These are phyloP conservation scores for Sphaerulina musiva DNA, from an alignment of 2,329 filamentous ascomycete genomes.

Conservation along the genomic window DNA sequence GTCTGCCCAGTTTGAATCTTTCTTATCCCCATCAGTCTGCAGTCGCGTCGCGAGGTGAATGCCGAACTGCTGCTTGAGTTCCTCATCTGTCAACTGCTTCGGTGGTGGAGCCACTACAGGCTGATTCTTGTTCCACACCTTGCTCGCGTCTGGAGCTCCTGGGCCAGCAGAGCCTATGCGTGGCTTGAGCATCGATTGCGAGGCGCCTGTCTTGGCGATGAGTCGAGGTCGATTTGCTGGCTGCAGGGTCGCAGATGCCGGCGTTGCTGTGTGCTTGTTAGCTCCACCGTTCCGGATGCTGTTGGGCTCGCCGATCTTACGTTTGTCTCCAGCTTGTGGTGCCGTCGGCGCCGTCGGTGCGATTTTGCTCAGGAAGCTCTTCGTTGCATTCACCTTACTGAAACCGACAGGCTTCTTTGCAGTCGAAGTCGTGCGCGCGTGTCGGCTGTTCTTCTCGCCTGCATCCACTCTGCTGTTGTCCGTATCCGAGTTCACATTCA, in stretches of 20 bases:
- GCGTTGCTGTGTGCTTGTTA: conserved; percentile 37
- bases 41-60: conserved; percentile 78
- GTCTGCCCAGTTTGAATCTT: conserved; percentile 80
- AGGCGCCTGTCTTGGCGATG: conserved; percentile 65
- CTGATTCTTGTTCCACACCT: conserved; percentile 85
- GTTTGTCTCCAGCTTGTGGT: conserved; percentile 49
- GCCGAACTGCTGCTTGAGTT: conserved; percentile 74
- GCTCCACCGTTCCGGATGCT: not conserved
- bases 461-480: conserved; percentile 59
- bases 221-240: conserved; percentile 56
- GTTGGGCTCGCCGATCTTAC: conserved; percentile 30
- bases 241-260: conserved; percentile 37
- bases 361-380: conserved; percentile 73
- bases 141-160: conserved; percentile 60
- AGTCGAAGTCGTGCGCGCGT: conserved; percentile 50
- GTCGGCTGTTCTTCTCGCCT: conserved; percentile 49
- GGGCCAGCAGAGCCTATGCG: conserved; percentile 32
- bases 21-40: conserved; percentile 65
- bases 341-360: conserved; percentile 46
- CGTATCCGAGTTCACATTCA: conserved; percentile 69
- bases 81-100: conserved; percentile 79
- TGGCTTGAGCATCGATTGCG: conserved; percentile 43
- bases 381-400: conserved; percentile 80
- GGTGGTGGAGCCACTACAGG: conserved; percentile 62
- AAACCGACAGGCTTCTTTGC: conserved; percentile 72